Evolutionary conservation across 352 stramenopile species (phyloP).

Genomic region (Paralagenidium karlingii): DNA sequence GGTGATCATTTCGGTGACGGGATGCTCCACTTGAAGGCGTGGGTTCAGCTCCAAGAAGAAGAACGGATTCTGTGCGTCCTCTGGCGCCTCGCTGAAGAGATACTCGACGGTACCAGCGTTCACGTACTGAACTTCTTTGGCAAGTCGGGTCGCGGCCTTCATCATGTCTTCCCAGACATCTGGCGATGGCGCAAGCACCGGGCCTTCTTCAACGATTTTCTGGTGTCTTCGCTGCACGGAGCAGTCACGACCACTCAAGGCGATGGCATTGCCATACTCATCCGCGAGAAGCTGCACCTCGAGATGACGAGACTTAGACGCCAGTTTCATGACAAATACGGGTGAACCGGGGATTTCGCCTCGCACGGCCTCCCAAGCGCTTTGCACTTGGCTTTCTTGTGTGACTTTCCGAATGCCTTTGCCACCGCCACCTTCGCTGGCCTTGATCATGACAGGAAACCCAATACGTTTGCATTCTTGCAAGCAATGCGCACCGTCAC

Average conservation of each 20-base stretch:
- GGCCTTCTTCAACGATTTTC: conserved; percentile 99
- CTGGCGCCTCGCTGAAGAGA: conserved; percentile 92
- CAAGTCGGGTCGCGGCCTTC: conserved; percentile 91
- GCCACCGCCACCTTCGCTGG: conserved; percentile 96
- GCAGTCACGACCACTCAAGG: conserved; percentile 98
- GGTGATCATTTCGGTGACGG: conserved; percentile 99
- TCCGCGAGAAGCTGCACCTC: conserved; percentile 99
- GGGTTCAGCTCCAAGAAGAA: conserved; percentile 99
- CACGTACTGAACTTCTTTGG: conserved; percentile 97
- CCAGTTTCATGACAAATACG: conserved; percentile 99
- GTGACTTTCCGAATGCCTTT: conserved; percentile 98
- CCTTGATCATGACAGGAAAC: conserved; percentile 99
- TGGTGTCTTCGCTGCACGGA: conserved; percentile 98
- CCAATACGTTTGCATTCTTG: conserved; percentile 92
- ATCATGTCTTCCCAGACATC: conserved; percentile 98
- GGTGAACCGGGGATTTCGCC: conserved; percentile 97
- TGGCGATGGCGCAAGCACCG: conserved; percentile 85
- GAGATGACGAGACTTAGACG: conserved; percentile 93
- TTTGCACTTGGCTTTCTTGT: conserved; percentile 84
- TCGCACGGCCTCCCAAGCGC: conserved; percentile 94
- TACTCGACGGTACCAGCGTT: conserved; percentile 99
- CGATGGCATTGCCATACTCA: conserved; percentile 97
- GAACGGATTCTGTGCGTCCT: conserved; percentile 90
- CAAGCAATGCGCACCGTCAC: conserved; percentile 85
- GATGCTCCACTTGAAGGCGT: conserved; percentile 98